A percentile compares a stretch with the other conserved stretches of the same genome.
These are phyloP conservation scores for Friedmanniomyces simplex DNA, from an alignment of 495 filamentous ascomycete genomes.

Conservation along the genomic window DNA sequence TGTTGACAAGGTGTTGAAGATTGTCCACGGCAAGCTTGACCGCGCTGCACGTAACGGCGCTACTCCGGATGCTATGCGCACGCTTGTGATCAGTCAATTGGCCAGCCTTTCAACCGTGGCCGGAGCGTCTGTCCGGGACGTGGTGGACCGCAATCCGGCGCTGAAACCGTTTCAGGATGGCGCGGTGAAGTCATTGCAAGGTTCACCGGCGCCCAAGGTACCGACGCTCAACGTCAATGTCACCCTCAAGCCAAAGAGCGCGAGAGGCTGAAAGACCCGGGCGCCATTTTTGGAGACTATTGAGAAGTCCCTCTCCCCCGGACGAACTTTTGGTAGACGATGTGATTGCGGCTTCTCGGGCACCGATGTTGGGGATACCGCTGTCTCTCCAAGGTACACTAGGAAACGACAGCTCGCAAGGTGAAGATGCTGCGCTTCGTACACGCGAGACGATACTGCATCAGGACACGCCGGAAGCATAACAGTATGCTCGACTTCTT, in stretches of 20 bases:
- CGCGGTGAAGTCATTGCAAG: conserved; percentile 6
- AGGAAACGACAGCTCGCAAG: too few relatives aligned
- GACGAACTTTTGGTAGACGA: too few relatives aligned
- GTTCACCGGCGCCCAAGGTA: not conserved
- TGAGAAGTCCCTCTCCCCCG: too few relatives aligned
- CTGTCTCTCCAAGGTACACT: too few relatives aligned
- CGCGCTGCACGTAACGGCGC: conserved; percentile 2
- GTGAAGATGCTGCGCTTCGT: too few relatives aligned
- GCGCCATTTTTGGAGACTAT: too few relatives aligned
- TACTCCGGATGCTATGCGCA: conserved; percentile 2
- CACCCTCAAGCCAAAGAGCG: conserved; percentile 1
- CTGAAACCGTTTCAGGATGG: conserved; percentile 6
- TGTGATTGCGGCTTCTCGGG: too few relatives aligned
- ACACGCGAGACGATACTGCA: too few relatives aligned
- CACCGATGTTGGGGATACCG: too few relatives aligned
- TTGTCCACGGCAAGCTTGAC: conserved; percentile 1
- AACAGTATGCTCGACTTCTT: too few relatives aligned
- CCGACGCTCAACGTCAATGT: conserved; percentile 14
- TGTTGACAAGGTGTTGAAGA: conserved; percentile 3
- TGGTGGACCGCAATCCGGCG: conserved; percentile 12
- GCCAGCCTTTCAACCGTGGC: conserved; percentile 7
- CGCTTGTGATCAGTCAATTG: conserved; percentile 4
- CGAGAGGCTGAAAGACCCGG: not conserved
- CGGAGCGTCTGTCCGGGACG: conserved; percentile 1
- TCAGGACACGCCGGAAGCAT: too few relatives aligned